Base-by-base conservation (phyloP, 2,329 filamentous ascomycete genomes). In the Emericellopsis atlantica region DNA sequence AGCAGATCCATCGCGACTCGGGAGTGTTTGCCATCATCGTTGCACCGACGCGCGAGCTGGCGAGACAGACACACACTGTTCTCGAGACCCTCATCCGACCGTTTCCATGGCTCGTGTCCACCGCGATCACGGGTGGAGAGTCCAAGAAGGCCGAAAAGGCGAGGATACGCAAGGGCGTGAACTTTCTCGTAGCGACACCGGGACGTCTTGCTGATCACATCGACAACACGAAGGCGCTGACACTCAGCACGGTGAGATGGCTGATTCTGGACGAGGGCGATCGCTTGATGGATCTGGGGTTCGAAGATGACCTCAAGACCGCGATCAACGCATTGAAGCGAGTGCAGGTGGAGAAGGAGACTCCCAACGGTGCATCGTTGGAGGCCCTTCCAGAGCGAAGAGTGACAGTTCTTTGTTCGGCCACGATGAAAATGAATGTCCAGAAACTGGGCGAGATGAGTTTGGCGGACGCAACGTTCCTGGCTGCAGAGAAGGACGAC, bases 361-460 rank as follows among this genome's bases (percentile, higher is more conserved):
- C 75, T 24, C 72, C 73, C 32, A 76, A 79, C 40, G 69, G 72
- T 5, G 63, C 72, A 4, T 60, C 65, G 2, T 68, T 81, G 32
- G 75, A 75, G 15, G 67, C 82, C 4, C 69, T 95, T 7, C 81
- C 87, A 0, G 77, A 77, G 40, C 75, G 88, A 47, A 76, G 89
- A 42, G 81, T 86, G 2, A 96, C 92, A 0, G 73, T 98, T 4
- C 73, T 98, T 3, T 98, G 92, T 59, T 98, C 92, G 4, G 92
- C 92, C 4, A 98, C 92, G 0, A 84, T 98, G 80, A 95, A 95
- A 65, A 89, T 94, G 79, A 92, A 90, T 51, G 92, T 96, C 1
- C 89, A 96, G 57, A 83, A 84, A 50, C 67, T 98, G 6, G 89
- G 90, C 34, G 88, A 95, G 55, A 94, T 96, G 63, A 95, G 88